Conservation (phyloP, 306 rosid genomes). For the Cucurbita argyrosperma region DNA sequence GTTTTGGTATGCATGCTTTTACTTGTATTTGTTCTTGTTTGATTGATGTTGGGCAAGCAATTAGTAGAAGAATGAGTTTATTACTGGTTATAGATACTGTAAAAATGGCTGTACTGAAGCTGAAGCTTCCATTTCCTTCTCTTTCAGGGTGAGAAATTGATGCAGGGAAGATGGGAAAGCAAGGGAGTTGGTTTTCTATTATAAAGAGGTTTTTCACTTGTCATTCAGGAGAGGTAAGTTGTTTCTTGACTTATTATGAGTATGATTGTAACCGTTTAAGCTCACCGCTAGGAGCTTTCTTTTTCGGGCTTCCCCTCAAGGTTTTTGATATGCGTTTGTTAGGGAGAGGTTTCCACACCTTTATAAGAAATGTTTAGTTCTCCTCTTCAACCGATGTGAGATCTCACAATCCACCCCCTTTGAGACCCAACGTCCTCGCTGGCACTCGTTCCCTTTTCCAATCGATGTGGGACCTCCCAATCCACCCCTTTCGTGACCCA, state of each 20-base stretch:
- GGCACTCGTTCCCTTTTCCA: no score
- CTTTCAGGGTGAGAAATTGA: constrained; percentile 36
- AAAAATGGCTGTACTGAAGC: background rate
- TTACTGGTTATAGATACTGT: background rate
- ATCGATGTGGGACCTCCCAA: no score
- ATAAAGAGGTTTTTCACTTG: constrained; percentile 68
- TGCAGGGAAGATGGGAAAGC: constrained; percentile 68
- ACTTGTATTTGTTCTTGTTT: background rate
- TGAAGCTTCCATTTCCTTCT: background rate
- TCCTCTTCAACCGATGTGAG: no score
- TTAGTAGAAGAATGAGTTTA: background rate
- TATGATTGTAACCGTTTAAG: background rate
- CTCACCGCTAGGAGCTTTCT: no score
- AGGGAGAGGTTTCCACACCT: no score
- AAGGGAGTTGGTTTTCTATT: constrained; percentile 83
- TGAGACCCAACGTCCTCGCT: no score
- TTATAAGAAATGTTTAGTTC: no score
- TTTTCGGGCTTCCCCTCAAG: no score
- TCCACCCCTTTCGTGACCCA: no score
- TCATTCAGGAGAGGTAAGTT: constrained; percentile 52
- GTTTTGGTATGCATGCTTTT: background rate
- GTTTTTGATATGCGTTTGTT: no score
- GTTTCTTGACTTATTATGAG: background rate
- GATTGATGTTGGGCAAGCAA: background rate
- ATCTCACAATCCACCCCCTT: no score